Percentiles rank a stretch among this genome's conserved stretches.
Conservation (phyloP, 2,329 filamentous ascomycete genomes). For the Phaeosphaeriaceae sp. region DNA sequence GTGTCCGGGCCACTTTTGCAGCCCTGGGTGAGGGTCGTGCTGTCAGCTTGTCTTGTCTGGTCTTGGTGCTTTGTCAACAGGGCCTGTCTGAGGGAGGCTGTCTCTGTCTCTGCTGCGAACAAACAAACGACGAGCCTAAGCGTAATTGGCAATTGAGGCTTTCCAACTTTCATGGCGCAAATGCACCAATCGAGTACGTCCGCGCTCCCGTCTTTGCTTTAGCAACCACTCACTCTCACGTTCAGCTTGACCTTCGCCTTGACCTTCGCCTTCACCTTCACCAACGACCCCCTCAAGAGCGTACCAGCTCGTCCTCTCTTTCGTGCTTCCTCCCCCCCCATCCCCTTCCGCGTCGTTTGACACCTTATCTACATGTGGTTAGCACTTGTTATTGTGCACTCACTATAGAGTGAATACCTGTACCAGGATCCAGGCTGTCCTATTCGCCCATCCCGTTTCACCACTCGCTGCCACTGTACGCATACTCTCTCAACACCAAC, state of each 20-base stretch:
- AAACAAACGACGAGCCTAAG: neutral
- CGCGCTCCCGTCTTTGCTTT: too few relatives aligned
- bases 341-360: too few relatives aligned
- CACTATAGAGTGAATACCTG: conserved; percentile 14
- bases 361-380: conserved; percentile 21
- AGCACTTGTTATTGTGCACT: conserved; percentile 20
- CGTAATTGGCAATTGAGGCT: too few relatives aligned
- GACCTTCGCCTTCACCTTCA: conserved; percentile 11
- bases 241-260: too few relatives aligned
- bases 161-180: too few relatives aligned
- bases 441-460: conserved; percentile 4
- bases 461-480: neutral
- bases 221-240: neutral
- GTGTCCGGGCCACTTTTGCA: too few relatives aligned
- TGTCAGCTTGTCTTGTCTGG: conserved; percentile 1
- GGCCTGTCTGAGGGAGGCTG: neutral
- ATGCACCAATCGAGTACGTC: too few relatives aligned
- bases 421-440: too few relatives aligned
- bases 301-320: conserved; percentile 34
- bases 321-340: too few relatives aligned
- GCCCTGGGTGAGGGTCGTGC: too few relatives aligned
- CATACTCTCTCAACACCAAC: conserved; percentile 4
- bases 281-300: conserved; percentile 10
- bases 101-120: conserved; percentile 16
- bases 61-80: neutral